A percentile compares a stretch with the other conserved stretches of the same genome.
These are phyloP conservation scores for Endoconidiophora polonica DNA, from an alignment of 2,329 filamentous ascomycete genomes.

Conservation along the genomic window DNA sequence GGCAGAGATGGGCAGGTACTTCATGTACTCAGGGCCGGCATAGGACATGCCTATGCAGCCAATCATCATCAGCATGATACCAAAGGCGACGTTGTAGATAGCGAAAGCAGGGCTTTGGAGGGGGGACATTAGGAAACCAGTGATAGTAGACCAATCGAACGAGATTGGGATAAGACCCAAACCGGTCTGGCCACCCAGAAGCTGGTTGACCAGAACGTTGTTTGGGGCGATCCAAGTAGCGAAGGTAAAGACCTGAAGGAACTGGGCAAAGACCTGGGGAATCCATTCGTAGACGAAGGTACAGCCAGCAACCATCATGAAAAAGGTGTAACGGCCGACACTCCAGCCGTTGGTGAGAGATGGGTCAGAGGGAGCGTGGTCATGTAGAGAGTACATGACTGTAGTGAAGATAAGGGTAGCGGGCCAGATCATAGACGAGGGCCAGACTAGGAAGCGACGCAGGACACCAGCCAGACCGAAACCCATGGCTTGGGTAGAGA, in stretches of 20 bases:
- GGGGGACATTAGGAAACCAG: conserved; percentile 32
- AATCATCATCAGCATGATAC: conserved; percentile 37
- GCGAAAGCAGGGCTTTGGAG: conserved; percentile 37
- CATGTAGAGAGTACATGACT: conserved; percentile 32
- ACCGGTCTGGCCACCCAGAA: conserved; percentile 43
- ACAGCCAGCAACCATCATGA: conserved; percentile 37
- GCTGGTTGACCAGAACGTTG: conserved; percentile 41
- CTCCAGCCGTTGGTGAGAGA: conserved; percentile 41
- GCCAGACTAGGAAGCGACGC: conserved; percentile 35
- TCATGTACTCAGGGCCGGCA: conserved; percentile 37
- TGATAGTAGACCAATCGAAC: conserved; percentile 35
- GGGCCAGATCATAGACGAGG: conserved; percentile 42
- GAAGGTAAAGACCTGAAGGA: conserved; percentile 40
- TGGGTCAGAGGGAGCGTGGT: conserved; percentile 30
- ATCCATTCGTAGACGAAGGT: conserved; percentile 39
- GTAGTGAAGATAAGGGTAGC: conserved; percentile 36
- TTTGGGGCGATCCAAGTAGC: conserved; percentile 45
- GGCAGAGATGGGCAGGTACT: conserved; percentile 43
- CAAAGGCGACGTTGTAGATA: conserved; percentile 36
- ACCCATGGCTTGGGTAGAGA: conserved; percentile 39
- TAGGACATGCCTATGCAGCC: conserved; percentile 44
- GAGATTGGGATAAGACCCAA: conserved; percentile 44
- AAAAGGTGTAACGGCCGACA: conserved; percentile 46
- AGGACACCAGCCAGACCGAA: conserved; percentile 40
- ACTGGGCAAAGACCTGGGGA: conserved; percentile 32